Conservation (phyloP, 2,329 filamentous ascomycete species). For the Ophiognomonia clavigignenti-juglandacearum region DNA sequence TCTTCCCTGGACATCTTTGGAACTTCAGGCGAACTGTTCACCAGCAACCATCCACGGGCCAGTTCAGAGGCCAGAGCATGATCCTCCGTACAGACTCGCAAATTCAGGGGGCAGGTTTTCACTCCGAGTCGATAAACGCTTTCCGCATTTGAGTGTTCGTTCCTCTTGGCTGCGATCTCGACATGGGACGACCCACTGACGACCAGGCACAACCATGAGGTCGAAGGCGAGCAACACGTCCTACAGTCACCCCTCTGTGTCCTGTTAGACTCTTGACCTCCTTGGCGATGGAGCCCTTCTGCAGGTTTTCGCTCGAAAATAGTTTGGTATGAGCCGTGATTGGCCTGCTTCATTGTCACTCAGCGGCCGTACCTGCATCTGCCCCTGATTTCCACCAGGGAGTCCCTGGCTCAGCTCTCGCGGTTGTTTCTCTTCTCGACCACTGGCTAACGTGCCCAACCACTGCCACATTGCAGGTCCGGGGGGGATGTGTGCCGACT, state of each 20-base stretch:
- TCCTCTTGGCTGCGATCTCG: not conserved
- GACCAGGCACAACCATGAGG: not conserved
- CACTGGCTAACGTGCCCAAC: not conserved
- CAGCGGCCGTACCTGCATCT: conserved; percentile 16
- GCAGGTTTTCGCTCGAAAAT: no score
- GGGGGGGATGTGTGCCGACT: conserved; percentile 4
- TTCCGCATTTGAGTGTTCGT: not conserved
- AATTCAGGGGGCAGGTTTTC: no score
- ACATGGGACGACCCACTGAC: conserved; percentile 1
- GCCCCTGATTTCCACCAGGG: conserved; percentile 12
- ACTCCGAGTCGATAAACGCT: no score
- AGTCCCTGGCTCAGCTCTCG: conserved; percentile 3
- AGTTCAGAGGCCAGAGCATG: no score
- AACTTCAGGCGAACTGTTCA: no score
- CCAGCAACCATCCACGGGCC: no score
- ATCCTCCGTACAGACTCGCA: no score
- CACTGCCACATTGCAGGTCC: no score
- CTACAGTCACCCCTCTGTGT: conserved; percentile 11
- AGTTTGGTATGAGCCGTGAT: conserved; percentile 6
- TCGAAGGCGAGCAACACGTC: not conserved
- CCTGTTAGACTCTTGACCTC: no score
- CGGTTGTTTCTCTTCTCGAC: conserved; percentile 8
- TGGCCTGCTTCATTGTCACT: conserved; percentile 7
- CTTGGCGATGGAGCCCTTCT: no score
- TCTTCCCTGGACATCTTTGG: no score